These are phyloP conservation scores for Leersia perrieri DNA, from an alignment of 176 grass and related monocot species.

Conservation along the genomic window DNA sequence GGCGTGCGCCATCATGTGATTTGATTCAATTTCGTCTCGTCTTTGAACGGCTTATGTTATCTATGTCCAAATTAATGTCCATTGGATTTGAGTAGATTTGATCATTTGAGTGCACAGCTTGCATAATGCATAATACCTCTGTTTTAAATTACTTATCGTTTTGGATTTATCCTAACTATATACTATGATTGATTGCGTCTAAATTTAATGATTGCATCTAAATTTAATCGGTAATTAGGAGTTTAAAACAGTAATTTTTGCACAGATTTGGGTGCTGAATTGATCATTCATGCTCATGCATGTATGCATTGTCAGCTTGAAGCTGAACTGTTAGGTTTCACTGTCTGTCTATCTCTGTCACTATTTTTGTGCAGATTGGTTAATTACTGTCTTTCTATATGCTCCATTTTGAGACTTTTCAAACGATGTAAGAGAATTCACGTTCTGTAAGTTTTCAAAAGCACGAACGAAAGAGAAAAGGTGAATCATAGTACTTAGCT, in stretches of 20 bases:
- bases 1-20: slow-evolving; percentile 59
- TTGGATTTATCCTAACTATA: too few relatives aligned
- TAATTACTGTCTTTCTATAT: not conserved
- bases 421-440: not conserved
- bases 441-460: not conserved
- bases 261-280: not conserved
- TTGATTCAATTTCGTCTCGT: not conserved
- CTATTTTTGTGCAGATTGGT: not conserved
- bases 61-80: too few relatives aligned
- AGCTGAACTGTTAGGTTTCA: not conserved
- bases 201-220: not conserved
- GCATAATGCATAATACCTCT: too few relatives aligned
- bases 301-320: not conserved
- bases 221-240: not conserved
- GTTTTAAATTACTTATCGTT: too few relatives aligned
- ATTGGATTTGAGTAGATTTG: too few relatives aligned
- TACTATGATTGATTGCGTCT: too few relatives aligned
- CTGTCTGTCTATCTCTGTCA: not conserved
- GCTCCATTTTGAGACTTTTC: too few relatives aligned
- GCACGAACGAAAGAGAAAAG: not conserved
- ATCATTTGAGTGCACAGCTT: not conserved
- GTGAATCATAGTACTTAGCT: not conserved
- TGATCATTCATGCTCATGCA: not conserved
- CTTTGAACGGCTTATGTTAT: too few relatives aligned
- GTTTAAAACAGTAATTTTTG: not conserved